Conservation (phyloP, 208 protist species). For the Leishmania mexicana region DNA sequence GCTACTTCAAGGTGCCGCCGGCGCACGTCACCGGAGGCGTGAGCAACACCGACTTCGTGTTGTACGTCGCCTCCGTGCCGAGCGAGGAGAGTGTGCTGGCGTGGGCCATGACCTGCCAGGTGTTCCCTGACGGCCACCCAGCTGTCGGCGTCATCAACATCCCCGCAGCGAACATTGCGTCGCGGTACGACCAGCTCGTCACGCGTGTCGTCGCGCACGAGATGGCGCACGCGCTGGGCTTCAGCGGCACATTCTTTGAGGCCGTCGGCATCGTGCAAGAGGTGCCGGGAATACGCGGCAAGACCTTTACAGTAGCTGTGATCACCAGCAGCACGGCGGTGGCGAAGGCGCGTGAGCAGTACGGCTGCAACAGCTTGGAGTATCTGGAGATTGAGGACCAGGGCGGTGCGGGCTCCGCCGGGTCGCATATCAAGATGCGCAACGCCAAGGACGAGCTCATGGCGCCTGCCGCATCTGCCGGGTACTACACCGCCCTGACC, state of each 20-base stretch:
- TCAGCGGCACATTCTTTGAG: neutral
- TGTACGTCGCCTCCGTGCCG: conserved; percentile 65
- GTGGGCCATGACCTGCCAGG: conserved; percentile 55
- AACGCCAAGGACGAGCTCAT: conserved; percentile 89
- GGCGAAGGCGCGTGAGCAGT: conserved; percentile 25
- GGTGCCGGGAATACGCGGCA: neutral
- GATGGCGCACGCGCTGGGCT: conserved; percentile 84
- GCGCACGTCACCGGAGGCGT: conserved; percentile 44
- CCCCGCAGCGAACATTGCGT: conserved; percentile 28
- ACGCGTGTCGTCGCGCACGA: conserved; percentile 67
- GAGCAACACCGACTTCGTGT: conserved; percentile 49
- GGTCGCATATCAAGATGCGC: conserved; percentile 87
- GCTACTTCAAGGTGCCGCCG: conserved; percentile 9
- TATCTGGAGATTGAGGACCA: conserved; percentile 83
- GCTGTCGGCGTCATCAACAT: conserved; percentile 53
- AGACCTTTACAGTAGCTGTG: neutral
- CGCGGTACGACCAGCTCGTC: neutral
- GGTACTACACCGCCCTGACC: conserved; percentile 75
- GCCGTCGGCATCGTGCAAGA: neutral
- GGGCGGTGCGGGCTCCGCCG: neutral
- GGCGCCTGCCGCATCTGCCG: conserved; percentile 28
- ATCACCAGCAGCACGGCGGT: neutral
- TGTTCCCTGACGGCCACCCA: conserved; percentile 17
- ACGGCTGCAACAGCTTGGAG: conserved; percentile 51
- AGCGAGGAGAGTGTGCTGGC: conserved; percentile 20